These are phyloP conservation scores for Hypoxylon sp. DNA, from an alignment of 2,329 filamentous ascomycete species.

Conservation along the genomic window DNA sequence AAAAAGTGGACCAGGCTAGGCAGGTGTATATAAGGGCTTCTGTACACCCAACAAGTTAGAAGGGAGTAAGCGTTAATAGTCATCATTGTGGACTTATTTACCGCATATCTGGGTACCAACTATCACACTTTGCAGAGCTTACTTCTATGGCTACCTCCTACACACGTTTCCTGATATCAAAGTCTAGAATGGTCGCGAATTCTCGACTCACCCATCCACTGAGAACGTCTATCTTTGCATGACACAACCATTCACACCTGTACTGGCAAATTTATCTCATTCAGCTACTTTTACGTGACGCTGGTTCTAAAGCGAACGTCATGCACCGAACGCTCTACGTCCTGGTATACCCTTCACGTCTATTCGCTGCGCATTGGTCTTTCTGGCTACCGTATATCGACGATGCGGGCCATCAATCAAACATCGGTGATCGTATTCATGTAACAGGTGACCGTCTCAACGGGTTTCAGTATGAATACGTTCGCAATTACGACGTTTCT, in stretches of 20 bases:
- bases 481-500: conserved; percentile 34
- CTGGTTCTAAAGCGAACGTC: conserved; percentile 6
- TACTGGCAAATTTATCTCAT: neutral
- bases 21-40: no score
- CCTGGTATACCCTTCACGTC: conserved; percentile 41
- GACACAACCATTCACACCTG: neutral
- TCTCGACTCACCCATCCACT: no score
- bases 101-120: no score
- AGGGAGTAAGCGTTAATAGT: no score
- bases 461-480: conserved; percentile 42
- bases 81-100: no score
- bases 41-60: no score
- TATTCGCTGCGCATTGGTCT: conserved; percentile 45
- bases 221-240: no score
- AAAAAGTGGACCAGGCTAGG: no score
- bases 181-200: no score
- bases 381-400: conserved; percentile 41
- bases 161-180: no score
- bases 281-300: neutral
- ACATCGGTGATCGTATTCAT: conserved; percentile 40
- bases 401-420: neutral
- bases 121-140: no score
- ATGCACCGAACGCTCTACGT: conserved; percentile 41
- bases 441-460: conserved; percentile 42
- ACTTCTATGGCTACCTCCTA: no score